These are phyloP conservation scores for Dictyostelium intermedium DNA, from an alignment of 78 protist species.

Conservation along the genomic window DNA sequence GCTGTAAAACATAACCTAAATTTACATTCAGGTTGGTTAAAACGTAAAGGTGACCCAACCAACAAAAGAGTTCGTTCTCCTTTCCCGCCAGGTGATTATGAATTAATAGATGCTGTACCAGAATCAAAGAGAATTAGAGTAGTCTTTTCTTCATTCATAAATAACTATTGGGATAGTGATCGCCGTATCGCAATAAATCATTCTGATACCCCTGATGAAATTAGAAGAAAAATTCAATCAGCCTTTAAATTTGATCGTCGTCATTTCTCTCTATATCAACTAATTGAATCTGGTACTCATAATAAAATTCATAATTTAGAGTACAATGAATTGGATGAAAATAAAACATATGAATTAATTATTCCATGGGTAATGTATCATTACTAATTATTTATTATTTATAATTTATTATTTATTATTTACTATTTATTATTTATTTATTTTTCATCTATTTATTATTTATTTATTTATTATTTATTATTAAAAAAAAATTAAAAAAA, in stretches of 20 bases:
- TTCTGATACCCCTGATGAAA: background rate
- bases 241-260: slow-evolving; percentile 30
- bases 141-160: background rate
- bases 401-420: no score
- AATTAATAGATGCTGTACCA: background rate
- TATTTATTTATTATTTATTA: no score
- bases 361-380: background rate
- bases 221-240: background rate
- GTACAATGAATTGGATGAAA: background rate
- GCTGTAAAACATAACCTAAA: background rate
- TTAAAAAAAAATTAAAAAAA: no score
- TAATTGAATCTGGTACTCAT: background rate
- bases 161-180: background rate
- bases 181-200: background rate
- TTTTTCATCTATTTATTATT: no score
- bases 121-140: background rate
- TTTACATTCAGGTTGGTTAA: background rate
- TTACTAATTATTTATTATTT: no score
- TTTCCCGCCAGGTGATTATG: background rate
- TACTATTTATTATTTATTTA: no score
- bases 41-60: background rate
- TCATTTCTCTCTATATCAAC: slow-evolving; percentile 1
- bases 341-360: background rate
- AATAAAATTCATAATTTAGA: background rate
- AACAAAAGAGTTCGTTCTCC: background rate